Conservation (phyloP, 345 rosid species). For the Eucalyptus regnans region DNA sequence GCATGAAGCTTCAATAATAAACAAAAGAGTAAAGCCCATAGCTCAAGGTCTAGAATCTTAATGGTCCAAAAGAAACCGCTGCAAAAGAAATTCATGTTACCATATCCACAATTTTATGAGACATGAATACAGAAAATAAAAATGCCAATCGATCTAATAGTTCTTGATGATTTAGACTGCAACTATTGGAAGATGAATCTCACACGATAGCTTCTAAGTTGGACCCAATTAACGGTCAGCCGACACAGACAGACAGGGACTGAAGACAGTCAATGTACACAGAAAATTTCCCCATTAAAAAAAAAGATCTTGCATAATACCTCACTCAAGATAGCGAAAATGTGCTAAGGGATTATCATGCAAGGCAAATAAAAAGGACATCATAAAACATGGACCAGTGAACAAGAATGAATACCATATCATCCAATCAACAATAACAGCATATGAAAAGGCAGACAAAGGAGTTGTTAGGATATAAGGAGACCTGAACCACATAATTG, state of each 20-base stretch:
- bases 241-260: not conserved
- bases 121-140: not conserved
- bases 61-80: not conserved
- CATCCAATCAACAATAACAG: not conserved
- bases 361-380: not conserved
- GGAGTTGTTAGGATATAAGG: not conserved
- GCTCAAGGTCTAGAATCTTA: not conserved
- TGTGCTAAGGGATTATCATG: not conserved
- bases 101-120: not conserved
- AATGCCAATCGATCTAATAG: not conserved
- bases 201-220: not conserved
- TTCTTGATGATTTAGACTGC: not conserved
- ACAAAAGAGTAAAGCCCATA: not conserved
- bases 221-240: not conserved
- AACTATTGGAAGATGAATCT: not conserved
- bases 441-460: not conserved
- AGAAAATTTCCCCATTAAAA: not conserved
- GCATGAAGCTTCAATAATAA: not conserved
- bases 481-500: conserved; percentile 61
- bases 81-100: not conserved
- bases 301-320: not conserved
- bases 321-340: not conserved
- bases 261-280: not conserved
- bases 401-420: not conserved
- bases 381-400: not conserved